Evolutionary conservation across 2,329 filamentous ascomycete genomes (phyloP).

Genomic region (Penicillium concentricum): DNA sequence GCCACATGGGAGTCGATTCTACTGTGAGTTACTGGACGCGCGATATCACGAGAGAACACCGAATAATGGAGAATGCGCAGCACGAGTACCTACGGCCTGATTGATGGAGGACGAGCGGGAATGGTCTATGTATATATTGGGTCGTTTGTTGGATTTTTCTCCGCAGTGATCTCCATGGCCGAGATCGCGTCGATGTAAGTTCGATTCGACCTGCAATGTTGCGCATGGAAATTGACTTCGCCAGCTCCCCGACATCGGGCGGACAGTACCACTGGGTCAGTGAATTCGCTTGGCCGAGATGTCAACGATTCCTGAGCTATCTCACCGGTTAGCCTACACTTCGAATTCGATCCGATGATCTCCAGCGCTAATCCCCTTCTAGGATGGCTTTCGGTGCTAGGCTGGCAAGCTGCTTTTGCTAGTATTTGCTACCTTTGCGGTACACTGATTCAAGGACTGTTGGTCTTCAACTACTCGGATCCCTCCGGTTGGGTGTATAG

Average conservation of each 20-base stretch:
- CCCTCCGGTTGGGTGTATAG: slow-evolving; percentile 20
- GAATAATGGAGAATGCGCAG: slow-evolving; percentile 14
- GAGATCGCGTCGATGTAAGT: slow-evolving; percentile 42
- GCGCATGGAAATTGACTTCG: slow-evolving; percentile 1
- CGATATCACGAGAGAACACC: neutral
- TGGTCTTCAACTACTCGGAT: slow-evolving; percentile 34
- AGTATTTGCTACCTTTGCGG: slow-evolving; percentile 35
- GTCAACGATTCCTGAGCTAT: slow-evolving; percentile 37
- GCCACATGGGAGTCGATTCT: slow-evolving; percentile 43
- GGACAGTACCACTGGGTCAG: slow-evolving; percentile 45
- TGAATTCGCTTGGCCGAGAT: slow-evolving; percentile 37
- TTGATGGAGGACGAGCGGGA: slow-evolving; percentile 36
- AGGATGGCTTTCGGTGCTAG: slow-evolving; percentile 40
- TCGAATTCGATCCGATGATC: neutral
- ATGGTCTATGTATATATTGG: slow-evolving; percentile 40
- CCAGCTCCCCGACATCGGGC: slow-evolving; percentile 38
- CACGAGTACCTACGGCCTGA: slow-evolving; percentile 29
- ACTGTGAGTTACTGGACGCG: slow-evolving; percentile 29
- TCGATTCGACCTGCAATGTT: neutral
- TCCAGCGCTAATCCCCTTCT: neutral
- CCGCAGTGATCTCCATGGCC: slow-evolving; percentile 40
- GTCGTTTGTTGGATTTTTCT: slow-evolving; percentile 38
- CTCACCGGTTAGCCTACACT: slow-evolving; percentile 29
- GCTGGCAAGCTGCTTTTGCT: slow-evolving; percentile 39
- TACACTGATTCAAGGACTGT: slow-evolving; percentile 36